Base-by-base conservation (phyloP, 768 basidiomycete genomes). In the Boletus rufocinnamomeus region DNA sequence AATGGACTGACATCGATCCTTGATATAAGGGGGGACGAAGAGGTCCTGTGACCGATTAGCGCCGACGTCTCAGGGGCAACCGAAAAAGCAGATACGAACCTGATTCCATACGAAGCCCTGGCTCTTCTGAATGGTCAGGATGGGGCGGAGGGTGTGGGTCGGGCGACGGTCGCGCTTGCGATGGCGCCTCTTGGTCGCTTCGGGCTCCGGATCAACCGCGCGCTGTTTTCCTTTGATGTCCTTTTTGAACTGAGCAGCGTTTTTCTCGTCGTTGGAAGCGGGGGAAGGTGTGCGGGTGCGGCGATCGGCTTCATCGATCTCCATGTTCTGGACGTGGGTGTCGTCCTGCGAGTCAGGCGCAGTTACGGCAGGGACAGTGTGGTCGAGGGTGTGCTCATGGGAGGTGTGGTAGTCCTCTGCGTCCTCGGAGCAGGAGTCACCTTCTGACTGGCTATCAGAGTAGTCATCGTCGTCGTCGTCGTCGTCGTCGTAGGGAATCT, bases 51-150 rank as follows among this genome's bases (percentile, higher is more conserved):
- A 0, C 7, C 16, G 37, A 51, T 60, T 50, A 63, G 61, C 25
- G 21, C 45, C 28, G 9, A 38, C 2, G 14, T 21, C 23, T 19
- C 37, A 10, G 21, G 13, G 34, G 23, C n/a, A 28, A 14, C 19
- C 21, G 14, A 44, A 37, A 5, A 51, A 41, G 9, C 0, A n/a
- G 13, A 52, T n/a, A 74, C 85, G 49, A 52, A 89, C 91, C 81
- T 93, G 91, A 66, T 93, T 93, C 91, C 91, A 93, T 2, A 93
- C 91, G 66, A 93, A 93, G 14, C 91, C 91, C 72, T 93, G 90
- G 65, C 90, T 91, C 69, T 81, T 81, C 69, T 93, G 91, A 54
- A 93, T 93, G 43, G 91, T 93, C 71, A 93, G 71, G 72, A 93
- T 93, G 35, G 91, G 91, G 19, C 91, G 83, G 44, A 91, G 82